Base-by-base conservation (phyloP, 352 stramenopile genomes). In the Phytopythium sindhum region DNA sequence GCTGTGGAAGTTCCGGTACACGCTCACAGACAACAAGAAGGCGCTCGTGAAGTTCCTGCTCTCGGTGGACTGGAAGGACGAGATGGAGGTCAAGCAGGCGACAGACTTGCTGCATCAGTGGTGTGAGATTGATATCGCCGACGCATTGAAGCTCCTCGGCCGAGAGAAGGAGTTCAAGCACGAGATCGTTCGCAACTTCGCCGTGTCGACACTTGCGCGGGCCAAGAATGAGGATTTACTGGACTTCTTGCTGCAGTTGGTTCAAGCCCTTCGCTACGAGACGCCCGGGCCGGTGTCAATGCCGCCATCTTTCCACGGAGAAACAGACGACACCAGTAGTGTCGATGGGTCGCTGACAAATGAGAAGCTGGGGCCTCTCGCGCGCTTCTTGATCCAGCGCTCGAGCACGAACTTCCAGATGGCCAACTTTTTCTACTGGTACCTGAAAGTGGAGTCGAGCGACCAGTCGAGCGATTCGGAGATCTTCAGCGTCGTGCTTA, bases 361-460 rank as follows among this genome's bases (percentile, higher is more conserved):
- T 65, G 75, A 95, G 54, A 69, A 70, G 23, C 62, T 93, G 19
- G 84, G 88, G 9, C 77, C 90, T 1, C 74, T 99, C 7, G 96
- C 93, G 48, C 80, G 79, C 35, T 99, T 99, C 75, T 73, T 99
- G 29, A 98, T 99, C 65, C 82, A 92, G 50, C 87, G 97, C 23
- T 97, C 96, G 15, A 92, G 89, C 39, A 88, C 77, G 26, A 98
- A 97, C 62, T 94, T 99, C 60, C 84, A 98, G 59, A 90, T 99
- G 69, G 96, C 97, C 31, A 99, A 99, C 66, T 99, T 98, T 60
- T 91, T 99, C n/a, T 99, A 98, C 65, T 99, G 97, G 90, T 96
- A 92, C 52, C 55, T 93, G 12, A 89, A 93, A 55, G 87, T 94
- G 8, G 87, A 96, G 58, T 73, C 85, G 33, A 75, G 78, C 4